These are phyloP conservation scores for Ulmus americana DNA, from an alignment of 331 rosid species.

Conservation along the genomic window DNA sequence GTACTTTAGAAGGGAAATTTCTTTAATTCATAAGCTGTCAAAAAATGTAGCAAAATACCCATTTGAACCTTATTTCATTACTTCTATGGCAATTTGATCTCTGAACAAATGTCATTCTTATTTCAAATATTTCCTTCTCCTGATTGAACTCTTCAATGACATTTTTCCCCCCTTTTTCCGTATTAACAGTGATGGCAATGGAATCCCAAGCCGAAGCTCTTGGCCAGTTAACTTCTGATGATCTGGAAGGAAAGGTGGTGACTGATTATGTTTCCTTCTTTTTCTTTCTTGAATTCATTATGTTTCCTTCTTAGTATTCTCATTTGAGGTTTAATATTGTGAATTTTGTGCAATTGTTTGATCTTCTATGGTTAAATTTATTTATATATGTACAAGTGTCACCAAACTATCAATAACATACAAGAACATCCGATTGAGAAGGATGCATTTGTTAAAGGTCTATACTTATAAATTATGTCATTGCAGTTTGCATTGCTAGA, in stretches of 20 bases:
- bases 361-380: background rate
- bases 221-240: slow-evolving; percentile 81
- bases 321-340: too few species aligned
- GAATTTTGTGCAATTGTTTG: background rate
- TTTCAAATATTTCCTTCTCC: background rate
- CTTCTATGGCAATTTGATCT: background rate
- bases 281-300: background rate
- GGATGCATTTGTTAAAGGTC: background rate
- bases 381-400: too few species aligned
- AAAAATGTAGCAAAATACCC: too few species aligned
- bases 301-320: background rate
- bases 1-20: too few species aligned
- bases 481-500: slow-evolving; percentile 87
- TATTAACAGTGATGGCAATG: slow-evolving; percentile 69
- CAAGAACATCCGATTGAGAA: background rate
- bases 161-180: background rate
- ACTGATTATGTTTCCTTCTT: background rate
- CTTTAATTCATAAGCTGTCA: too few species aligned
- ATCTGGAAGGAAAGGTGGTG: slow-evolving; percentile 86
- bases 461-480: background rate
- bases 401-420: background rate
- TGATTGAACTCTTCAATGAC: background rate
- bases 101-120: background rate
- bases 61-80: too few species aligned
- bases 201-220: slow-evolving; percentile 97